phyloP scores from a whole-genome alignment of 768 basidiomycete species.

The Agaricus blazei region DNA sequence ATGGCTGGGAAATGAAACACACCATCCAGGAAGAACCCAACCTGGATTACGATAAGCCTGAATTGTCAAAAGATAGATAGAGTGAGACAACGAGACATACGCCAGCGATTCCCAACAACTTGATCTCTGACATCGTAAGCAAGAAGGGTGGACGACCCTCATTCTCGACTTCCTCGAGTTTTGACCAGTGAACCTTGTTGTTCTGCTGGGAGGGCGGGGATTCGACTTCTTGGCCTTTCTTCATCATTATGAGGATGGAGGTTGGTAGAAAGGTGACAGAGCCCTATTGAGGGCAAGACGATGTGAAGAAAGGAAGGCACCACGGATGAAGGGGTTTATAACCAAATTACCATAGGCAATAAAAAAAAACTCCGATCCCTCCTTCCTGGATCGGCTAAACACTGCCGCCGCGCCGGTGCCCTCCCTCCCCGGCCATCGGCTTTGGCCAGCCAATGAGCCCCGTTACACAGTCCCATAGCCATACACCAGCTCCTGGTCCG shows the following conservation, averaged over 20 bases:
- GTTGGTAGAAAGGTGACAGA: background rate
- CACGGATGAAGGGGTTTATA: too few species aligned
- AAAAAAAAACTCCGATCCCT: too few species aligned
- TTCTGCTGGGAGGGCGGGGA: background rate
- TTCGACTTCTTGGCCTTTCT: too few species aligned
- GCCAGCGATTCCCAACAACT: slow-evolving; percentile 57
- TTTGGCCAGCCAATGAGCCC: too few species aligned
- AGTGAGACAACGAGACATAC: slow-evolving; percentile 26
- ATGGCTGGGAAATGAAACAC: background rate
- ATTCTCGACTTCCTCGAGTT: slow-evolving; percentile 22
- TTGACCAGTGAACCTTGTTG: slow-evolving; percentile 4
- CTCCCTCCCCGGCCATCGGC: too few species aligned
- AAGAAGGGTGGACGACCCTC: slow-evolving; percentile 22
- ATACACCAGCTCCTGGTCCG: too few species aligned
- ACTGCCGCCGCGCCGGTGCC: too few species aligned
- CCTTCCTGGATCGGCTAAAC: too few species aligned
- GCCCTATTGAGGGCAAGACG: background rate
- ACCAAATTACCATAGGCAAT: too few species aligned
- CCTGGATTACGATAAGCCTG: slow-evolving; percentile 25
- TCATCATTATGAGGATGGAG: background rate
- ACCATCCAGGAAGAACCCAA: slow-evolving; percentile 73
- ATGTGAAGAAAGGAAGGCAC: background rate
- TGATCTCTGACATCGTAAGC: slow-evolving; percentile 42
- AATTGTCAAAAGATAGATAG: background rate
- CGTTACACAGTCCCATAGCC: too few species aligned